Evolutionary conservation across 164 flowering plant genomes (phyloP).

Genomic region (Platanus orientalis): DNA sequence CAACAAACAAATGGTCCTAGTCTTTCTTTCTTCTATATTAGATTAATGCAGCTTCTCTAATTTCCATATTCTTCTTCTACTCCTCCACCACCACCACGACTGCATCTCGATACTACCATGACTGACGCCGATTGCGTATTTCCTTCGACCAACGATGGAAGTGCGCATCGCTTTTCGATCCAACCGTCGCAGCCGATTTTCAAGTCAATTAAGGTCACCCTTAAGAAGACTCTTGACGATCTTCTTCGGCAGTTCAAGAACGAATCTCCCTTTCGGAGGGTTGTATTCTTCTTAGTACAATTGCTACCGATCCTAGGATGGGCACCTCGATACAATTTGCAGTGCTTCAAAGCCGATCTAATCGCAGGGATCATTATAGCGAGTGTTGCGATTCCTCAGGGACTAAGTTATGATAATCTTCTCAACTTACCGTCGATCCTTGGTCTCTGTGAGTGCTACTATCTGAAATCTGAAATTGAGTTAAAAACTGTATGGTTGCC

Average conservation of each 20-base stretch:
- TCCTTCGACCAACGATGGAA: slow-evolving; percentile 3
- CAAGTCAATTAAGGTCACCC: slow-evolving; percentile 35
- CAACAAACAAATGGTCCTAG: no score
- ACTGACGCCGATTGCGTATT: not conserved
- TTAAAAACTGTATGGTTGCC: not conserved
- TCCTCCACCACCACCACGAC: no score
- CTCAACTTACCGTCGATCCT: slow-evolving; percentile 90
- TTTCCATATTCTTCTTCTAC: no score
- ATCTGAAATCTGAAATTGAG: no score
- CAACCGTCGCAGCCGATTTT: slow-evolving; percentile 77
- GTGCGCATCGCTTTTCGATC: slow-evolving; percentile 45
- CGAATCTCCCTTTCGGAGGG: slow-evolving; percentile 31
- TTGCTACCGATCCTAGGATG: slow-evolving; percentile 79
- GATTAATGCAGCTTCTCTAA: no score
- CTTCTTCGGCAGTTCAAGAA: slow-evolving; percentile 27
- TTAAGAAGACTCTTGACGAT: slow-evolving; percentile 90
- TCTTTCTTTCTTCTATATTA: no score
- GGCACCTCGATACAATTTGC: slow-evolving; percentile 67
- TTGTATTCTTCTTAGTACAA: slow-evolving; percentile 56
- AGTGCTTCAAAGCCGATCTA: slow-evolving; percentile 68
- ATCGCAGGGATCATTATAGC: slow-evolving; percentile 91
- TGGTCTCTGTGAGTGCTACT: slow-evolving; percentile 63
- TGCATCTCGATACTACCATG: no score
- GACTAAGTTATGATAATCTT: slow-evolving; percentile 83
- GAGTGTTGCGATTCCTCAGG: slow-evolving; percentile 27